phyloP scores from a whole-genome alignment of 2,329 filamentous ascomycete species.

The Aspergillus fumigatiaffinis region DNA sequence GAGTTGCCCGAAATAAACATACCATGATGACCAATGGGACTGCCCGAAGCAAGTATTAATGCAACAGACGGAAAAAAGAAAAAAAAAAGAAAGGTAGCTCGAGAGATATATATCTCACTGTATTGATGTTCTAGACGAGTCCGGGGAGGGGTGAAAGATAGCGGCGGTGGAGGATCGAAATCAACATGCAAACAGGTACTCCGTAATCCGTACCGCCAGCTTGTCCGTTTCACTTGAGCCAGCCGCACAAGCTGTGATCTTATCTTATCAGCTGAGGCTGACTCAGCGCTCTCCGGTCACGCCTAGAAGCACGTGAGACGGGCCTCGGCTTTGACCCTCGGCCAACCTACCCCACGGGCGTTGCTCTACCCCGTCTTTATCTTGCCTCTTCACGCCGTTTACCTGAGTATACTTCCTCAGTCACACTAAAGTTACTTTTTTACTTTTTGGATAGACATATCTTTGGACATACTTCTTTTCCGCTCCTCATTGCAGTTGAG shows the following conservation, averaged over 20 bases:
- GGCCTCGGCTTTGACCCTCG: slow-evolving; percentile 17
- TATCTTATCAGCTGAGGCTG: slow-evolving; percentile 24
- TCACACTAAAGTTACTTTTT: not conserved
- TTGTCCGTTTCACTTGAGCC: slow-evolving; percentile 18
- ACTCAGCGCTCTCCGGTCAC: slow-evolving; percentile 12
- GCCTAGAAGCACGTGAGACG: slow-evolving; percentile 17
- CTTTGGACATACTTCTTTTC: not conserved
- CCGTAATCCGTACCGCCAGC: slow-evolving; percentile 21
- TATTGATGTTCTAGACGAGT: not conserved
- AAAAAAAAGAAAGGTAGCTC: slow-evolving; percentile 3
- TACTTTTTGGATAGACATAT: not conserved
- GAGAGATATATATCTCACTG: not conserved
- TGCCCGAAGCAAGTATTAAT: not conserved
- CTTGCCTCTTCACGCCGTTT: slow-evolving; percentile 2
- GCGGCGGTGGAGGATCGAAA: slow-evolving; percentile 5
- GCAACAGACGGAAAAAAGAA: slow-evolving; percentile 4
- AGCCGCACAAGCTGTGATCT: slow-evolving; percentile 16
- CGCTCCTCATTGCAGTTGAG: not conserved
- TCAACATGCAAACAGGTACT: slow-evolving; percentile 9
- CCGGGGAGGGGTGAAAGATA: not conserved
- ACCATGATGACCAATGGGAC: slow-evolving; percentile 22
- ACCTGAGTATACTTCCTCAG: not conserved
- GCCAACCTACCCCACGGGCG: slow-evolving; percentile 13
- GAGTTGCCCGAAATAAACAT: not conserved
- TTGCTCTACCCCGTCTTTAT: slow-evolving; percentile 1